Evolutionary conservation across 2,329 filamentous ascomycete genomes (phyloP), one percentile per base, ranked within the genome.

Genomic region (Fusarium torreyae): DNA sequence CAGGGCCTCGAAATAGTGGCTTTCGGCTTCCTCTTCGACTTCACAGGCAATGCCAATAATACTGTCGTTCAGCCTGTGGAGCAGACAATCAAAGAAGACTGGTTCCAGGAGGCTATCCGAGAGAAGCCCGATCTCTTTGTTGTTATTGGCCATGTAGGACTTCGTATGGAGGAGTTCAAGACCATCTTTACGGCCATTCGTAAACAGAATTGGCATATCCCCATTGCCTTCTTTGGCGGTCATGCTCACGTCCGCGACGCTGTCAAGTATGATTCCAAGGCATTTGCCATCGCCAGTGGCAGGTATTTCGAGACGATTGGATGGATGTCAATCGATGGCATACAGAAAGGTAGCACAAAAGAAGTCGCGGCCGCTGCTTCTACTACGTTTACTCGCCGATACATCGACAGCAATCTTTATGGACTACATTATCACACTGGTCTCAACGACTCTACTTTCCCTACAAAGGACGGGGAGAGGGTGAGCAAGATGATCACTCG

Each of bases 11-110:
- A 91, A 17, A 89, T 99, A 60, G 84, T 97, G 49, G 93, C 95
- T 0, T 94, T 99, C 78, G 96, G 96, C 3, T 98, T 99, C 79
- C 82, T 99, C 5, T 99, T 98, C 79, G 90, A 99, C 81, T 99
- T 99, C 74, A 93, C 88, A 1, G 90, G 91, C 18, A 97, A 97
- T 78, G 91, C 92, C 57, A 96, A 97, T 77, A 98, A 98, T 78
- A 97, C 93, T 0, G 84, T 93, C 5, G 93, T 98, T 1, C 90
- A 93, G 71, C 88, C 87, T 1, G 94, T 97, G 3, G 88, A 92
- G 70, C 87, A 97, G 10, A 92, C 93, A 0, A 86, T 98, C 72
- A 89, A 93, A 76, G 90, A 97, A 77, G 80, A 88, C 8, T 99
- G 96, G 96, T 98, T 98, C 76, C 91, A 93, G 72, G 85, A 92